These are phyloP conservation scores for Sporobolus alterniflorus DNA, from an alignment of 202 grass and related monocot genomes.

Conservation along the genomic window DNA sequence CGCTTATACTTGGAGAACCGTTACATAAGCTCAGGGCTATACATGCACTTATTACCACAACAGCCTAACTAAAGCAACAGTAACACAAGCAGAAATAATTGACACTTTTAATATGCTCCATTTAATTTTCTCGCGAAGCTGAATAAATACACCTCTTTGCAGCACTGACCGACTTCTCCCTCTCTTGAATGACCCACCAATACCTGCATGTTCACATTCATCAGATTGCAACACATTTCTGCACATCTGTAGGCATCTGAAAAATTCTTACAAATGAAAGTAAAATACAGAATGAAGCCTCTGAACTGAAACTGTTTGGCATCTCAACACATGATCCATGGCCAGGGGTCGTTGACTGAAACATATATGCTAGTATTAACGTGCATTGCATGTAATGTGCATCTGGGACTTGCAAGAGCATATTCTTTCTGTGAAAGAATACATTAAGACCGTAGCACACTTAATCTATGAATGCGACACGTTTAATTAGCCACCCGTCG, in stretches of 20 bases:
- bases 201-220: slow-evolving; percentile 2
- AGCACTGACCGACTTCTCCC: not conserved
- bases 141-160: not conserved
- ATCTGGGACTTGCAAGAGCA: not conserved
- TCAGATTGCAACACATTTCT: not conserved
- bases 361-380: not conserved
- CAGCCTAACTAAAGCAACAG: not conserved
- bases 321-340: not conserved
- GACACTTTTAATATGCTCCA: not conserved
- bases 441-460: not conserved
- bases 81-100: slow-evolving; percentile 1
- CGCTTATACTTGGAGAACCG: too few species aligned
- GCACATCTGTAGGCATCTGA: not conserved
- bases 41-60: slow-evolving; percentile 24
- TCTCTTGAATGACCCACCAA: not conserved
- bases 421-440: not conserved
- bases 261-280: not conserved
- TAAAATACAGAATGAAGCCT: not conserved
- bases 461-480: not conserved
- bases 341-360: not conserved
- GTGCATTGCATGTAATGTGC: not conserved
- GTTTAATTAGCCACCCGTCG: not conserved
- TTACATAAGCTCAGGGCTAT: too few species aligned
- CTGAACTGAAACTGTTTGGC: not conserved
- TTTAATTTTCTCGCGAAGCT: not conserved